Percentiles rank a stretch among this genome's conserved stretches.
These are phyloP conservation scores for Termitomyces sp. DNA, from an alignment of 768 basidiomycete genomes.

Conservation along the genomic window DNA sequence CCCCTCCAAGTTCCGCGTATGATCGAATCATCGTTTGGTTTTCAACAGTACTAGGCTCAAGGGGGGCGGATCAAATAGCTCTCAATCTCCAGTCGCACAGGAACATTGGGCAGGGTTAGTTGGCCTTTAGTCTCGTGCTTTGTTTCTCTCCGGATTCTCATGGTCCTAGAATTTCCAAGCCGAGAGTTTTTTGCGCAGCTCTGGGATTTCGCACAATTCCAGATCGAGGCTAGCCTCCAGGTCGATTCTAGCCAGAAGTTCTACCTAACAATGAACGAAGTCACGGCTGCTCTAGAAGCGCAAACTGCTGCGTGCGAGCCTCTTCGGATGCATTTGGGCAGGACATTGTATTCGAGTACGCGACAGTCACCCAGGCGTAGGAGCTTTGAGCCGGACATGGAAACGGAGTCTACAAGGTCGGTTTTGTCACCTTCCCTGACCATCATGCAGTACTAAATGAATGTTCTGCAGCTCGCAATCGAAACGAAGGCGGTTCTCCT, in stretches of 20 bases:
- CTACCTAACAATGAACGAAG: conserved; percentile 23
- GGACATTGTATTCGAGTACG: conserved; percentile 31
- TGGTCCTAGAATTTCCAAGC: conserved; percentile 36
- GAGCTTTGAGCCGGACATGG: conserved; percentile 35
- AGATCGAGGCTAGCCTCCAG: conserved; percentile 16
- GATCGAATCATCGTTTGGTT: conserved; percentile 37
- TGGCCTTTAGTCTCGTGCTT: neutral
- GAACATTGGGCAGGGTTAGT: conserved; percentile 40
- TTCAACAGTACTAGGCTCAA: conserved; percentile 22
- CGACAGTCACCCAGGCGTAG: conserved; percentile 45
- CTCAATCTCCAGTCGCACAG: conserved; percentile 38
- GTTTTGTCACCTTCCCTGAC: conserved; percentile 7
- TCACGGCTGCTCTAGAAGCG: conserved; percentile 25
- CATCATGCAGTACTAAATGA: neutral
- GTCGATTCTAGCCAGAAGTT: conserved; percentile 14
- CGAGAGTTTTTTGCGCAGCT: conserved; percentile 45
- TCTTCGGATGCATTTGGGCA: conserved; percentile 32
- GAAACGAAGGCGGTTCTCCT: conserved; percentile 43
- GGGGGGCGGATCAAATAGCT: conserved; percentile 27
- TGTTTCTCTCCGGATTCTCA: neutral
- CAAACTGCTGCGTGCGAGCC: conserved; percentile 25
- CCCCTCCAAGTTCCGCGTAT: conserved; percentile 32
- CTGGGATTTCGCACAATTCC: conserved; percentile 33
- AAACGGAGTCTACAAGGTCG: conserved; percentile 34
- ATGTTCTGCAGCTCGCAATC: conserved; percentile 19